Evolutionary conservation across 352 stramenopile genomes (phyloP), one percentile per base, ranked within the genome.

Genomic region (Globisporangium irregulare): DNA sequence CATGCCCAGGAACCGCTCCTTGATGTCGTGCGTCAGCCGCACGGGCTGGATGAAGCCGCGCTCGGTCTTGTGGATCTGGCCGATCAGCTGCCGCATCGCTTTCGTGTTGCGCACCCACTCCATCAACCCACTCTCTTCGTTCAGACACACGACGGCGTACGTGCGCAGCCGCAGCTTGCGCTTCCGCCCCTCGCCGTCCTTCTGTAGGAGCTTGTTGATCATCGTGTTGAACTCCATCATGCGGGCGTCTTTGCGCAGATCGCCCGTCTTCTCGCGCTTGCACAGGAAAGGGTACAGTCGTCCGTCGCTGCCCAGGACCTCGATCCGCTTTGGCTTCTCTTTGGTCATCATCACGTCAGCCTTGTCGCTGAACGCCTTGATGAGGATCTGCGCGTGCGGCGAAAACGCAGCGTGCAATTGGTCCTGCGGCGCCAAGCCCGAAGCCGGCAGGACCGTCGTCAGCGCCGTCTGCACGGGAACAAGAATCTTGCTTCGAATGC

Each of bases 141-240:
- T 98, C 59, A 99, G 82, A 78, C 97, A 99, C 15, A 99, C 97
- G 4, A 99, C 98, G 4, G 97, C 95, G 77, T 99, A 99, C 9
- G 98, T 99, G 0, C 97, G 90, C 38, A 99, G 77, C 20, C 96
- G 88, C 5, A 99, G 79, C 64, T 97, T 96, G 10, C 94, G 88
- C 65, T 95, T 93, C 14, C 91, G 83, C 0, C 86, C 91, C 73
- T 96, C 97, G 46, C 78, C 80, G 70, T 98, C 87, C 65, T 88
- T 89, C 46, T 95, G 80, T 63, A 99, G 87, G n/a, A 99, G 80
- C 62, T 98, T 96, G 84, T 99, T 99, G 57, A 99, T 98, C 70
- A 99, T 98, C 63, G 92, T 98, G 71, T 99, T 99, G 62, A 99
- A 98, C 78, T 99, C 98, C 94, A 99, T 99, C 78, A 99, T 98